These are phyloP conservation scores for bread wheat (Triticum aestivum) DNA, from an alignment of 176 grass and related monocot genomes.

Conservation along the genomic window IWGSC_CS_RefSeq_v2.1 NC_057814.1:8780761-8781260, in stretches of 20 bases:
- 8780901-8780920: not conserved
- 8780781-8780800: not conserved
- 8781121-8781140: not conserved
- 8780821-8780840: too few relatives aligned
- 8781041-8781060: conserved; percentile 36
- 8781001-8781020: conserved; percentile 6
- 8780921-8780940: not conserved
- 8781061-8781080: conserved; percentile 50
- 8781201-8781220: not conserved
- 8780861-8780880: not conserved
- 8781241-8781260: too few relatives aligned
- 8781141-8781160: not conserved
- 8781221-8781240: too few relatives aligned
- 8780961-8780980: conserved; percentile 50
- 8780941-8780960: not conserved
- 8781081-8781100: not conserved
- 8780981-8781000: conserved; percentile 44
- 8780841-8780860: too few relatives aligned
- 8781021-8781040: conserved; percentile 47
- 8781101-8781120: not conserved
- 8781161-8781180: not conserved
- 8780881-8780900: not conserved
- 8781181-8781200: not conserved
- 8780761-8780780: not conserved
- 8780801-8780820: not conserved